These are phyloP conservation scores for Eucalyptus marginata DNA, from an alignment of 345 rosid genomes.

Conservation along the genomic window DNA sequence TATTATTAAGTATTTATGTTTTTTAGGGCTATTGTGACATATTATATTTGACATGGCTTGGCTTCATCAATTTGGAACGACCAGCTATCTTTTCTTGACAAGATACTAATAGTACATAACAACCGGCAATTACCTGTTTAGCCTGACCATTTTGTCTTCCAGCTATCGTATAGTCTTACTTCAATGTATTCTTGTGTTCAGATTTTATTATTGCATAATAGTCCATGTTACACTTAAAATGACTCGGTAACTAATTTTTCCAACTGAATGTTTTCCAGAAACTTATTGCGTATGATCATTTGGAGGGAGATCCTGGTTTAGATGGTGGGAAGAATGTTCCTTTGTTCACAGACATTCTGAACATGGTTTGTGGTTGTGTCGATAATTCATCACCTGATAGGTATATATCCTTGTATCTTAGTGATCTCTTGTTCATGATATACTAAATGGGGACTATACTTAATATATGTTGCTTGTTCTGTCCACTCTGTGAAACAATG, in stretches of 20 bases:
- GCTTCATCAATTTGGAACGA: background rate
- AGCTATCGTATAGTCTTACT: background rate
- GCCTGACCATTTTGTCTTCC: background rate
- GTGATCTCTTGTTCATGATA: background rate
- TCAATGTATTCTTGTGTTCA: background rate
- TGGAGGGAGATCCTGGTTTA: constrained; percentile 97
- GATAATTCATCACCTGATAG: constrained; percentile 97
- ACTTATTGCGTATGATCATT: constrained; percentile 92
- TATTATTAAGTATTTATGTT: background rate
- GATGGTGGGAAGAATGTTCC: constrained; percentile 80
- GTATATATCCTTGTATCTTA: constrained; percentile 17
- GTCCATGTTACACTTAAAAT: background rate
- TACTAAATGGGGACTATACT: background rate
- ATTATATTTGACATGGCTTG: background rate
- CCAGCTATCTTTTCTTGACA: background rate
- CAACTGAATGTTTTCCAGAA: constrained; percentile 39
- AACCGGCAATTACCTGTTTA: background rate
- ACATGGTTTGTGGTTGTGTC: constrained; percentile 79
- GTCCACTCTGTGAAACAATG: constrained; percentile 8
- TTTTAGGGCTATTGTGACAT: background rate
- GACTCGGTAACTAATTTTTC: constrained; percentile 1
- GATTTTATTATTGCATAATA: background rate
- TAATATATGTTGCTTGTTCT: constrained; percentile 1
- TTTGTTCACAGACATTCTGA: constrained; percentile 78
- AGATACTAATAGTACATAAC: background rate